Percentiles rank a stretch among this genome's conserved stretches.
Evolutionary conservation across 495 filamentous ascomycete species (phyloP).

Genomic region (Penicillium verhagenii): DNA sequence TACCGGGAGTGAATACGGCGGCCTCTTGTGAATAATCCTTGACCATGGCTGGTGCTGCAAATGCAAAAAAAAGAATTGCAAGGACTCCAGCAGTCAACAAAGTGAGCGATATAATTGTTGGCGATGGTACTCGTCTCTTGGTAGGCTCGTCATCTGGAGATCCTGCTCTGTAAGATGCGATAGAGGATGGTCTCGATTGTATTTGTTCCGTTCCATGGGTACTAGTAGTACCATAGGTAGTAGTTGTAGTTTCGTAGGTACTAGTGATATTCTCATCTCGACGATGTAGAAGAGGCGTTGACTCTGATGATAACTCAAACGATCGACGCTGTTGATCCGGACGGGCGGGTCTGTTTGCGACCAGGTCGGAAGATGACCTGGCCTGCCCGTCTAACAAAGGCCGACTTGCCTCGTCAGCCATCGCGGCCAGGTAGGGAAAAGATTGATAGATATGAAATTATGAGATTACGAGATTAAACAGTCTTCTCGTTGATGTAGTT

Average conservation of each 20-base stretch:
- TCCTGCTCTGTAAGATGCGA: slow-evolving; percentile 6
- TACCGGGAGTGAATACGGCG: slow-evolving; percentile 72
- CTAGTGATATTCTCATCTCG: slow-evolving; percentile 34
- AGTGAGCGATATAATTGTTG: slow-evolving; percentile 53
- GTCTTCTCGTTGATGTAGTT: background rate
- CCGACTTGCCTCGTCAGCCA: slow-evolving; percentile 37
- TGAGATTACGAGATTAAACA: too few relatives aligned
- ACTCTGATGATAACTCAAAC: slow-evolving; percentile 37
- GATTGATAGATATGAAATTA: background rate
- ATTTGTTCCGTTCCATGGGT: slow-evolving; percentile 35
- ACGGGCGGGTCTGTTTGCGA: background rate
- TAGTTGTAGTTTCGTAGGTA: slow-evolving; percentile 35
- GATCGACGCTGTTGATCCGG: background rate
- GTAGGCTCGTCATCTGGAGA: slow-evolving; percentile 14
- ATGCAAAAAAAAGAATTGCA: slow-evolving; percentile 59
- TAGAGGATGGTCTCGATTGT: slow-evolving; percentile 20
- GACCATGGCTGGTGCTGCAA: slow-evolving; percentile 75
- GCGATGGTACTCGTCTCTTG: slow-evolving; percentile 47
- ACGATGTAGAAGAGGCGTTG: slow-evolving; percentile 42
- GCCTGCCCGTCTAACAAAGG: slow-evolving; percentile 31
- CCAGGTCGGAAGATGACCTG: slow-evolving; percentile 12
- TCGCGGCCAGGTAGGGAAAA: slow-evolving; percentile 15
- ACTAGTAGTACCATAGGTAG: too few relatives aligned
- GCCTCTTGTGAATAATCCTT: slow-evolving; percentile 85
- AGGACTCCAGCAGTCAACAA: slow-evolving; percentile 49